Percentiles rank a stretch among this genome's conserved stretches.
Conservation (phyloP, 345 rosid species). For the Salix udensis region DNA sequence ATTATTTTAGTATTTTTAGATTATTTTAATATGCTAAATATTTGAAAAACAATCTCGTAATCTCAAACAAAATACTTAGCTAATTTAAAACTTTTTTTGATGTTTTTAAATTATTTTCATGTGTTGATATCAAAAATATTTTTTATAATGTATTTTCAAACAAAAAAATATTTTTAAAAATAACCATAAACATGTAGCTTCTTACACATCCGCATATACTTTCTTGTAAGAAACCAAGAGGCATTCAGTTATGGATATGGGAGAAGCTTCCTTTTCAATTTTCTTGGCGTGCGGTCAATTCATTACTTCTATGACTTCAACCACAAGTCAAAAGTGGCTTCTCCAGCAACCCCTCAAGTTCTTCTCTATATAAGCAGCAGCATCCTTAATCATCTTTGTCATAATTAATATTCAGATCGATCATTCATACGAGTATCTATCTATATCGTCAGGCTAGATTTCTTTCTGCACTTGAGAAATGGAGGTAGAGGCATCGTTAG, state of each 20-base stretch:
- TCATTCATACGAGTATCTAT: not conserved
- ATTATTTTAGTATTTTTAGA: too few species aligned
- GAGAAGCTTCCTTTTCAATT: not conserved
- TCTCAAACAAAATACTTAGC: too few species aligned
- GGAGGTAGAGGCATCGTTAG: constrained; percentile 8
- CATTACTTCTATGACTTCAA: not conserved
- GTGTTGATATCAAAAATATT: too few species aligned
- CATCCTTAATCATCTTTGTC: not conserved
- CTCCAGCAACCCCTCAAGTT: not conserved
- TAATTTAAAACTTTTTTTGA: too few species aligned
- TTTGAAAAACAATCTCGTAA: too few species aligned
- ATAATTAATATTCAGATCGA: not conserved
- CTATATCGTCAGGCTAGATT: not conserved
- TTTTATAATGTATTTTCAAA: too few species aligned
- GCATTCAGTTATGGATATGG: not conserved
- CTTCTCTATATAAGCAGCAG: not conserved
- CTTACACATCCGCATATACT: too few species aligned
- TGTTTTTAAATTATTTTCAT: too few species aligned
- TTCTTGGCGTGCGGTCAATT: not conserved
- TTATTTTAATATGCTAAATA: too few species aligned
- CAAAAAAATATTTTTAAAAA: too few species aligned
- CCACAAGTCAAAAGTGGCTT: not conserved
- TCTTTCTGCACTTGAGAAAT: not conserved
- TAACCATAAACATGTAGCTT: too few species aligned
- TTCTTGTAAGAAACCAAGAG: not conserved